Base-by-base conservation (phyloP, 1,284 basidiomycete genomes). In the Irpex sp. region DNA sequence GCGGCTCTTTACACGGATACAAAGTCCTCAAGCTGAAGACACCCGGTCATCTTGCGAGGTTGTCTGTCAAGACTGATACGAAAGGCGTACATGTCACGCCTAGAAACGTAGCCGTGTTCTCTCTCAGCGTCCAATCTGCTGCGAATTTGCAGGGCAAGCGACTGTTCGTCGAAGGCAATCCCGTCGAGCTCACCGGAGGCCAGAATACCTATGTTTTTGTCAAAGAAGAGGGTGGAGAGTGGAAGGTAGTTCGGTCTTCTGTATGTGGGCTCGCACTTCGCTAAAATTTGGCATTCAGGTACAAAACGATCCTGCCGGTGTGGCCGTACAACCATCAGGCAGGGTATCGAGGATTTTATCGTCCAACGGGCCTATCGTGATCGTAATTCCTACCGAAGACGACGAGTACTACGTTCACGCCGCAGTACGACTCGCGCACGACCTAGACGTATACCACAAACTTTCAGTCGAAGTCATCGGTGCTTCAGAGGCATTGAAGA, bases 1-100 rank as follows among this genome's bases (percentile, higher is more conserved):
- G 82, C 61, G 89, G 89, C 1, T 78, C 87, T 2, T 71, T 92
- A 60, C 79, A 86, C 68, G 90, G 90, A 1, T 92, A 84, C 81
- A 80, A 74, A 58, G 82, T 94, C 39, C 76, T 82, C 55, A 75
- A 77, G 37, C 70, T 92, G 39, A 66, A 67, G 1, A 72, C 81
- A 21, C 88, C 89, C 35, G 92, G 92, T 58, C 77, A 88, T 63
- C 66, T 78, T 7, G 75, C 68, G 1, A 68, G 74, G n/a, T 60
- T 78, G n/a, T 61, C 68, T 1, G 73, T 78, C 26, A 43, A 65
- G 1, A 50, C 64, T 6, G 36, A 63, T 0, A 59, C 70, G 1
- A 72, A 63, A 13, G 65, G 67, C 5, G 64, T 74, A 4, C 39
- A 62, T 1, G 75, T 82, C 3, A 69, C 70, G 36, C 79, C 82